Base-by-base conservation (phyloP, 176 grass and related monocot species). In the Aegilops sharonensis region DNA sequence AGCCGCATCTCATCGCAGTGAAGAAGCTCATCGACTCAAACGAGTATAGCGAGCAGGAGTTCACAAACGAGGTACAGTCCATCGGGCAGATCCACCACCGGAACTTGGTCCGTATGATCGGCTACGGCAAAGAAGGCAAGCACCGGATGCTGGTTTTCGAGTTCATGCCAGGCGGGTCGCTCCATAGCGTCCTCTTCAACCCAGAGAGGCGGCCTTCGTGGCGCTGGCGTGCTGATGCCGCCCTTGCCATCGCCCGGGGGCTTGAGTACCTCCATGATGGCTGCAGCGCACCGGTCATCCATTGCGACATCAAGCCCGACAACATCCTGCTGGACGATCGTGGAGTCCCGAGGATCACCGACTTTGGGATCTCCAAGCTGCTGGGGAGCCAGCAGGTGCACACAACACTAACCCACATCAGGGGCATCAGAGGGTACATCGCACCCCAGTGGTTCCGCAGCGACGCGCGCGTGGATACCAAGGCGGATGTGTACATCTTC, bases 401-500 rank as follows among this genome's bases (percentile, higher is more conserved):
- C 24, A 5, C 75, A 4, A 88, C 80, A 0, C 5, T 88, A 34
- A 88, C 80, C 36, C 39, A 83, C 11, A 6, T 36, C 4, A 6
- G 72, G 86, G 30, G 81, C 48, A 21, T 5, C 0, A 48, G 50
- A 0, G 47, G 77, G 0, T 88, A 88, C 7, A n/a, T 78, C 1
- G 81, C 87, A 0, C 81, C 80, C 0, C 81, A 88, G 30, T 88
- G 87, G 87, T 8, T 88, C 40, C 14, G 10, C 27, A 18, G 50
- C 6, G 37, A 43, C 0, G 21, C 21, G 0, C 36, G 5, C 12
- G 62, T 87, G 43, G 18, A 45, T 21, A 72, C 6, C 9, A 79
- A 72, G 30, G 87, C 79, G 48, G 91, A 94, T 57, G 91, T 97
- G 40, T 93, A 95, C 65, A 95, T 89, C 68, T 95, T 91, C 24